These are phyloP conservation scores for Fraxinus latifolia DNA, from an alignment of 305 asterid genomes.

Conservation along the genomic window DNA sequence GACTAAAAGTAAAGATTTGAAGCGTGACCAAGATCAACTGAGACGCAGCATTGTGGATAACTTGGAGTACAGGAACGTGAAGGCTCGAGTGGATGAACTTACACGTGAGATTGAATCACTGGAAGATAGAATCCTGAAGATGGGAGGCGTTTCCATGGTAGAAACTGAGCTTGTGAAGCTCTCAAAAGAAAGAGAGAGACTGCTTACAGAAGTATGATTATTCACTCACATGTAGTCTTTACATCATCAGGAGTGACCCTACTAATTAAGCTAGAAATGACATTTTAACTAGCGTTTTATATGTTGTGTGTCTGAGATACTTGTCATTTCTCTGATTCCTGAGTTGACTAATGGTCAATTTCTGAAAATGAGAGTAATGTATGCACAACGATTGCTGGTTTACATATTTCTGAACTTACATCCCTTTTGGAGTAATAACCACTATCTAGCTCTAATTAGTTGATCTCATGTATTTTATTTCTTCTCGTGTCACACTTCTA, in stretches of 20 bases:
- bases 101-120: slow-evolving; percentile 68
- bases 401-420: background rate
- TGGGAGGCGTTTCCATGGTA: slow-evolving; percentile 64
- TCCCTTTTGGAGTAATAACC: slow-evolving; percentile 12
- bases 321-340: background rate
- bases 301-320: background rate
- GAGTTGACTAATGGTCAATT: background rate
- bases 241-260: background rate
- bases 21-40: slow-evolving; percentile 51
- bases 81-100: slow-evolving; percentile 64
- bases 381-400: background rate
- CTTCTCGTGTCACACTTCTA: slow-evolving; percentile 15
- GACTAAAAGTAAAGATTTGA: slow-evolving; percentile 50
- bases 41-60: slow-evolving; percentile 75
- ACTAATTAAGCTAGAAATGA: background rate
- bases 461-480: background rate
- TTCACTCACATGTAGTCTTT: slow-evolving; percentile 7
- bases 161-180: slow-evolving; percentile 61
- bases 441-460: background rate
- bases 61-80: slow-evolving; percentile 70
- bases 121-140: slow-evolving; percentile 55
- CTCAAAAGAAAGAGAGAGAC: slow-evolving; percentile 75
- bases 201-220: slow-evolving; percentile 74
- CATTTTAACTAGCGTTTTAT: background rate
- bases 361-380: slow-evolving; percentile 15